Percentiles rank a stretch among this genome's conserved stretches.
Conservation (phyloP, 805 yeast species). For the Ogataea wickerhamii region DNA sequence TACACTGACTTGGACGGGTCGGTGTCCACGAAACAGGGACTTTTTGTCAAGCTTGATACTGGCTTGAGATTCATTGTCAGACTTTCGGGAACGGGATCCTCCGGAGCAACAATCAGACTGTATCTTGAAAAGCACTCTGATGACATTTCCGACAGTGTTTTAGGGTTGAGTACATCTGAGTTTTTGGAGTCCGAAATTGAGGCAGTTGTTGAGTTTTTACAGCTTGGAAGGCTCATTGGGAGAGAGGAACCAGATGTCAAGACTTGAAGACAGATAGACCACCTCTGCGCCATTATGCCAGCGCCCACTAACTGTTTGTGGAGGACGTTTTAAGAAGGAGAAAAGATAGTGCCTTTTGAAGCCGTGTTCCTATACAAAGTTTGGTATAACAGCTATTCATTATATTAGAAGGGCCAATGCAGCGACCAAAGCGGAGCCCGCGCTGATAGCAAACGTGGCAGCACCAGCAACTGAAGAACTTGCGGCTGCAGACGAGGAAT, state of each 20-base stretch:
- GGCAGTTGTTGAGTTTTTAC: conserved; percentile 62
- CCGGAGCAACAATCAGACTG: conserved; percentile 94
- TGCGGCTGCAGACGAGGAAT: conserved; percentile 5
- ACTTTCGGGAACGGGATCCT: conserved; percentile 94
- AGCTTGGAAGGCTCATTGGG: conserved; percentile 70
- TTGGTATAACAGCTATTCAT: neutral
- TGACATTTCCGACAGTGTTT: conserved; percentile 47
- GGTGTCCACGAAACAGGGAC: conserved; percentile 83
- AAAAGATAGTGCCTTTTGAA: too few species aligned
- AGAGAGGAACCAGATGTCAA: conserved; percentile 85
- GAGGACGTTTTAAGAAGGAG: too few species aligned
- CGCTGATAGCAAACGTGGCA: conserved; percentile 1
- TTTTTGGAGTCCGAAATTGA: conserved; percentile 62
- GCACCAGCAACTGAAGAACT: neutral
- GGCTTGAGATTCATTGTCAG: conserved; percentile 87
- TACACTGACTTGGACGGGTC: conserved; percentile 95
- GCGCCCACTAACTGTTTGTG: too few species aligned
- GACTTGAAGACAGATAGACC: too few species aligned
- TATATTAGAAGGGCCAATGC: neutral
- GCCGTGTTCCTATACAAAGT: too few species aligned
- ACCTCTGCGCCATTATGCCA: too few species aligned
- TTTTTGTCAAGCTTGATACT: conserved; percentile 72
- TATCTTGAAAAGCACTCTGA: conserved; percentile 80
- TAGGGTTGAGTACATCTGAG: conserved; percentile 54
- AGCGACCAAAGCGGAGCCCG: neutral